Evolutionary conservation across 2,329 filamentous ascomycete genomes (phyloP), one percentile per base, ranked within the genome.

Genomic region (Fusarium anthophilum): DNA sequence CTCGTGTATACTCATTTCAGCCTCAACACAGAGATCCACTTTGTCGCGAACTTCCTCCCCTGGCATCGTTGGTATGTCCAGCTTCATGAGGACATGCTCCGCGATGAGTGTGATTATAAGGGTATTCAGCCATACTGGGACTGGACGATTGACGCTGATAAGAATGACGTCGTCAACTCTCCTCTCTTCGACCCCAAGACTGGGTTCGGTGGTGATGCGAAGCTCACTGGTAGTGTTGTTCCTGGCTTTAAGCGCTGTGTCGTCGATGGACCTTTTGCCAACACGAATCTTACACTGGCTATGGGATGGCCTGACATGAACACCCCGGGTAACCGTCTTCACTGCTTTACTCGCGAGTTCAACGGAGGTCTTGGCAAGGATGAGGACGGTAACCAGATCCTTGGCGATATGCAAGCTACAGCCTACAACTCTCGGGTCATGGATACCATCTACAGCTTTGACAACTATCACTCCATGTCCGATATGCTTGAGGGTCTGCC

Each of bases 281-380:
- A 70, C 30, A 65, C 51, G 2, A 70, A 70, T 4, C 45, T 70
- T 5, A 70, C 67, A 1, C 2, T 70, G 26, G 67, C 35, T 18
- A 70, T 70, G 66, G 67, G 67, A 39, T 70, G 66, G 66, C 67
- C 67, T 6, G 59, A 70, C 1, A 47, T 59, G 51, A 70, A 70
- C 12, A 54, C 58, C 0, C 30, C 22, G 0, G 51, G 37, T 1
- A n/a, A 70, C 5, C 26, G 66, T 2, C 45, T 65, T 2, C 66
- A 70, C 6, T 70, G 67, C 35, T 70, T 70, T 4, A 66, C 51
- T 11, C 66, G 67, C 17, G 59, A 70, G 45, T 70, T 70, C 5
- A 70, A 70, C 2, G 51, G 59, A 0, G 67, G 58, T 1, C 8
- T 59, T 9, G 67, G 67, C 8, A 38, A 3, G 5, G 59, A 70